Evolutionary conservation across 2,329 filamentous ascomycete genomes (phyloP), one percentile per base, ranked within the genome.

Genomic region (Hypocreales sp.): DNA sequence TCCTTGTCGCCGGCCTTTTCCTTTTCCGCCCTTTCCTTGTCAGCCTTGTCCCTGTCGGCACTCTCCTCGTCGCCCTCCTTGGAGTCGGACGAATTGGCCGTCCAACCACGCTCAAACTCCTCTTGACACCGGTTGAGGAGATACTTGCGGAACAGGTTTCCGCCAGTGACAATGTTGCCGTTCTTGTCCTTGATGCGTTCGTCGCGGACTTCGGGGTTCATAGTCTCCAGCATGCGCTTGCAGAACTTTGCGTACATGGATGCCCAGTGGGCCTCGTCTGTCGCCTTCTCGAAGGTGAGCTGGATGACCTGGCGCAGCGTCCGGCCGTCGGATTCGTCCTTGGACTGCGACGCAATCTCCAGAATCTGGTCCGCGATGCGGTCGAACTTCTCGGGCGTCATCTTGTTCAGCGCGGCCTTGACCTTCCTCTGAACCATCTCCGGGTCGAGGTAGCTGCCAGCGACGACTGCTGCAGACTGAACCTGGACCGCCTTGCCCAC

Each of bases 171-270:
- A 31, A 92, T 72, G 32, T 86, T 77, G 41, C 81, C 83, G 35
- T 69, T 71, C 67, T 83, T 92, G 61, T 98, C 90, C 40, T 74
- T 76, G 53, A 98, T 92, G 35, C 76, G 87, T 59, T 94, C 86
- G 43, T 98, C 90, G 44, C 84, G 83, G 50, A 98, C 92, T 25
- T 94, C 87, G 14, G 79, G 58, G 55, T 81, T 92, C 82, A 94
- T 95, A 35, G 72, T 86, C 53, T 92, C 80, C 34, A 95, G 65
- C 90, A 95, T 95, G 39, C 79, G 76, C 65, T 87, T 86, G 64
- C 84, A 93, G 71, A 98, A 98, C 55, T 86, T 90, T 49, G 90
- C 90, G 48, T 98, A 98, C 82, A 95, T 95, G 13, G 81, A 81
- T 29, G 87, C 87, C 87, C 90, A 98, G 60, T 95, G 87, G 41